Evolutionary conservation across 495 filamentous ascomycete genomes (phyloP).

Genomic region (Neurospora cerealis): DNA sequence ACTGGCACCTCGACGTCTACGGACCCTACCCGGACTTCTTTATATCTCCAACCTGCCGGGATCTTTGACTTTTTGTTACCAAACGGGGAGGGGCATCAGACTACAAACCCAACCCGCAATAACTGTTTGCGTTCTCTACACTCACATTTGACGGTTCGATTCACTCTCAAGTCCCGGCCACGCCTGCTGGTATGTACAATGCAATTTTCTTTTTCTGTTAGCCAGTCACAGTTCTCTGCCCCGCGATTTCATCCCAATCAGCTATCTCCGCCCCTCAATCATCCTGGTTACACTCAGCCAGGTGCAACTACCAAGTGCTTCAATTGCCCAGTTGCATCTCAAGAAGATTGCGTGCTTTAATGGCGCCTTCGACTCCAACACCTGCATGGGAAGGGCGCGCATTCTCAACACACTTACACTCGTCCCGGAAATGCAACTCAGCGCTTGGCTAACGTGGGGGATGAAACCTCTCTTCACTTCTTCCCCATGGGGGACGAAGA

Average conservation of each 20-base stretch:
- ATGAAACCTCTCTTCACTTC: background rate
- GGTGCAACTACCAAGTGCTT: background rate
- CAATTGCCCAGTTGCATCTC: constrained; percentile 10
- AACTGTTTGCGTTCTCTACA: background rate
- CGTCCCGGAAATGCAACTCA: background rate
- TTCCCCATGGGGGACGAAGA: background rate
- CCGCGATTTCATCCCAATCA: background rate
- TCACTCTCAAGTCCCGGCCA: background rate
- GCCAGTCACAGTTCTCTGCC: background rate
- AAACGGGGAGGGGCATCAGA: background rate
- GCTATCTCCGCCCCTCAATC: background rate
- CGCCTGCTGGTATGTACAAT: background rate
- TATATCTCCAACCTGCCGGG: background rate
- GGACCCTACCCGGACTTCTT: background rate
- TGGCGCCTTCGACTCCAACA: constrained; percentile 15
- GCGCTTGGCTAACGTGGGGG: background rate
- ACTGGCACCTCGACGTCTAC: background rate
- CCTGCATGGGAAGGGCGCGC: background rate
- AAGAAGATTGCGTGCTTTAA: constrained; percentile 21
- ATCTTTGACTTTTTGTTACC: background rate
- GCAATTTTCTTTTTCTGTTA: background rate
- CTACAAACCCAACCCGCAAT: background rate
- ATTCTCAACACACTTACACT: background rate
- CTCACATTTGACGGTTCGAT: background rate
- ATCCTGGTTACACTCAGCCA: background rate